Evolutionary conservation across 2,329 filamentous ascomycete species (phyloP).

Genomic region (Fusarium subtropicale): DNA sequence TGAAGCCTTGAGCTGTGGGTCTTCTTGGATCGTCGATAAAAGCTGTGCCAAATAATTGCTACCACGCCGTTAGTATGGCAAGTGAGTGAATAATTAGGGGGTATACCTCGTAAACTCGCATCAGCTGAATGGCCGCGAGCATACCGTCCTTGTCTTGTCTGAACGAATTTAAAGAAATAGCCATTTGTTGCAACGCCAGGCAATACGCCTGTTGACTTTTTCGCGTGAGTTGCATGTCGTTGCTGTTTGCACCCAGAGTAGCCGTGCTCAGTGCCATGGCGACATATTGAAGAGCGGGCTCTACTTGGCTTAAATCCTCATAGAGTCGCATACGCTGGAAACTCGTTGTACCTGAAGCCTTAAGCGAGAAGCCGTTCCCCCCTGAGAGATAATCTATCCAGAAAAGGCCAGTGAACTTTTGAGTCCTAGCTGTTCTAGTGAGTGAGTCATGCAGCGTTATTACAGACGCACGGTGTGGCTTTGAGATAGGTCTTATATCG

Average conservation of each 20-base stretch:
- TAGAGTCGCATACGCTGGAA: conserved; percentile 7
- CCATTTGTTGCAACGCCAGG: conserved; percentile 12
- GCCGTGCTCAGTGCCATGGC: conserved; percentile 25
- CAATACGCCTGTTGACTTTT: conserved; percentile 22
- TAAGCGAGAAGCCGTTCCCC: neutral
- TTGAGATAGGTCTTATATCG: fast-evolving
- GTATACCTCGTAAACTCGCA: conserved; percentile 19
- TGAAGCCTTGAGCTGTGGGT: conserved; percentile 2
- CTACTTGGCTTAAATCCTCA: neutral
- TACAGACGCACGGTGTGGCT: fast-evolving
- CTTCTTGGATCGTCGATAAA: fast-evolving
- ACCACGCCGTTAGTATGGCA: neutral
- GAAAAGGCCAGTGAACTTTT: conserved; percentile 22
- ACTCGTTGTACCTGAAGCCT: conserved; percentile 9
- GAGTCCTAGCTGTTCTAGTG: neutral
- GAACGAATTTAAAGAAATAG: neutral
- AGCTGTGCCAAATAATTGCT: conserved; percentile 14
- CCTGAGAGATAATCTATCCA: conserved; percentile 28
- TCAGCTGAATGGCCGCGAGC: conserved; percentile 15
- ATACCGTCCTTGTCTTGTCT: neutral
- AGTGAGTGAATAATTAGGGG: fast-evolving
- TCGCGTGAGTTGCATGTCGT: neutral
- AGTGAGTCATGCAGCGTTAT: conserved; percentile 11
- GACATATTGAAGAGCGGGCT: conserved; percentile 11
- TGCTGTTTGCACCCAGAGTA: neutral